Evolutionary conservation across 1,139 yeast genomes (phyloP), one percentile per base, ranked within the genome.

Genomic region (Geotrichum restrictum): DNA sequence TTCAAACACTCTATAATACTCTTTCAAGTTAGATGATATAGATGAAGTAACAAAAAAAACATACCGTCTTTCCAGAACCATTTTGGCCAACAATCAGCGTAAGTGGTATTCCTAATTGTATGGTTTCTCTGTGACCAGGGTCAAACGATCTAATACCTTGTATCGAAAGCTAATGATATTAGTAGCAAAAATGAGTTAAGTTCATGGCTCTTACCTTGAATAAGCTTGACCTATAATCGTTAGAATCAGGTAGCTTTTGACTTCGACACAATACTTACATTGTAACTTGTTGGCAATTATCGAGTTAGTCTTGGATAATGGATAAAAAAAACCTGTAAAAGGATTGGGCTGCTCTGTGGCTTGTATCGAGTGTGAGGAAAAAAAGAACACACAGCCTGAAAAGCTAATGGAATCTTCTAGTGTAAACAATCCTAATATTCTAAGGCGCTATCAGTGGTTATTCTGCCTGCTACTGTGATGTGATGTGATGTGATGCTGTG

Each of bases 1-100:
- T 89, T 82, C 56, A 94, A 74, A 66, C 97, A 89, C 68, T 94
- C 99, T 57, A 94, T 94, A 52, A 94, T 84, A 1, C 98, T 91
- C 57, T 70, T 33, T 13, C 16, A 21, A 5, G 19, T 19, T 45
- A 36, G 42, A 16, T 34, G 10, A 19, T 8, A 16, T 19, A 22
- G 33, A 37, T 36, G 34, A 16, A 6, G 3, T n/a, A n/a, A n/a
- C 21, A 24, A 24, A 24, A 11, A 21, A 4, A 10, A 59, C 71
- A 33, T 57, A 69, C 73, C 0, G 99, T 94, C 67, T 94, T 94
- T n/a, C 99, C 99, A 38, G 96, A 85, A 40, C 98, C 99, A 70
- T 94, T 94, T 56, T 87, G 88, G 0, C 99, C 99, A 48, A 95
- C 96, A 55, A 94, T 93, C 52, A 94, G 74, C 0, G 98, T 94